Base-by-base conservation (phyloP, 805 yeast species). In the Spathaspora boniae region DNA sequence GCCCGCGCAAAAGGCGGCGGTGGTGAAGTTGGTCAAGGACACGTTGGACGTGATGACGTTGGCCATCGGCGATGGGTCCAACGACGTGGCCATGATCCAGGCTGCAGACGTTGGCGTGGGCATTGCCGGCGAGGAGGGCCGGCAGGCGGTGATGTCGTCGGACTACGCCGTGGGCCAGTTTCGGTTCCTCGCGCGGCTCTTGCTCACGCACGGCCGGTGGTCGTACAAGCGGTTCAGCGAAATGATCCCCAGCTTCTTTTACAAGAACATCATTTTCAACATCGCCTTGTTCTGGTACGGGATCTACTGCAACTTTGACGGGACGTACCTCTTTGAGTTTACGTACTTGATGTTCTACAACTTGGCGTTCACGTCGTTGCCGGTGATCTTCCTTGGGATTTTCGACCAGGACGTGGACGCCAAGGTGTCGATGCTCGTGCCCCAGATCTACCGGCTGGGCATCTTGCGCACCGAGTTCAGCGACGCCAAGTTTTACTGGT, bases 61-160 rank as follows among this genome's bases (percentile, higher is more conserved):
- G 39, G 91, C 93, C 6, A 83, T 85, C 54, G 95, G 95, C 47
- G 95, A 85, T 60, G 95, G 95, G 37, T 80, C 93, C 15, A 85
- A 85, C 54, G 95, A 85, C 62, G 95, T 85, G 43, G 89, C 94
- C 9, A 85, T 85, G 95, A 85, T 85, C 46, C 95, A 85, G 58
- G 80, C 88, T 19, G 93, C 94, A 1, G 81, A 85, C 60, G 82
- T 85, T 30, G 95, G 95, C 51, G 84, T 85, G 37, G 95, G 95
- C 63, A 85, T 85, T 53, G 89, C 89, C 3, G 95, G 95, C 62
- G 93, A 85, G 65, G 95, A 85, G 66, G 95, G 95, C 53, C 68
- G 93, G 42, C 93, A 84, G 59, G 93, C 93, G 14, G 93, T 76
- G 4, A 85, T 85, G 94, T 80, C 88, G 17, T 80, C 91, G 1